A percentile compares a stretch with the other conserved stretches of the same genome.
Evolutionary conservation across 352 stramenopile species (phyloP).

Genomic region (Pythium aristosporum): DNA sequence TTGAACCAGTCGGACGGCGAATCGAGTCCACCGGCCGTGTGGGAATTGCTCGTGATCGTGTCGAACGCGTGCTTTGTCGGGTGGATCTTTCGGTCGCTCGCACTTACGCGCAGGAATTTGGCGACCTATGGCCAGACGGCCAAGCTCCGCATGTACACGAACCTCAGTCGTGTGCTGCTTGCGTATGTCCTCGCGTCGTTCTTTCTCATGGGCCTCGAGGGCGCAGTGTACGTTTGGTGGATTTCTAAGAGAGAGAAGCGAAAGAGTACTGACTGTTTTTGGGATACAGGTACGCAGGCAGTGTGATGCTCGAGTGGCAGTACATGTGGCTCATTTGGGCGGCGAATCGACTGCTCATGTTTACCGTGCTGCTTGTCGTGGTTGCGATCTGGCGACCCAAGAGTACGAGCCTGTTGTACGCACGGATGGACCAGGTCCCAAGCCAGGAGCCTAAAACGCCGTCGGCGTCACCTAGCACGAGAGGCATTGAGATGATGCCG

Average conservation of each 20-base stretch:
- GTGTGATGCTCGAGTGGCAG: conserved; percentile 61
- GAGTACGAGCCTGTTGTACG: conserved; percentile 62
- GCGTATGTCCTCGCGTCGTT: conserved; percentile 71
- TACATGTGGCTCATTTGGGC: conserved; percentile 82
- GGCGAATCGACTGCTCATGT: conserved; percentile 68
- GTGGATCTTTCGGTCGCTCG: conserved; percentile 84
- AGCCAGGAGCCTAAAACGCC: conserved; percentile 59
- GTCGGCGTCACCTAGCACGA: conserved; percentile 42
- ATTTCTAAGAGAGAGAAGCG: background rate
- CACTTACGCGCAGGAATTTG: conserved; percentile 80
- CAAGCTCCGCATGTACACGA: conserved; percentile 78
- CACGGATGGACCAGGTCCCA: conserved; percentile 79
- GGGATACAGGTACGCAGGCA: conserved; percentile 59
- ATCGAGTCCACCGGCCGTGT: conserved; percentile 57
- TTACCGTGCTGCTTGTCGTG: conserved; percentile 59
- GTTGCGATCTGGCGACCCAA: conserved; percentile 76
- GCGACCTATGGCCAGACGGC: conserved; percentile 73
- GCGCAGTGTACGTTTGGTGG: conserved; percentile 58
- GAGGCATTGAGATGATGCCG: conserved; percentile 55
- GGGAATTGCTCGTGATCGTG: conserved; percentile 73
- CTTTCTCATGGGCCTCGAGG: conserved; percentile 72
- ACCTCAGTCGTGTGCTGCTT: conserved; percentile 52
- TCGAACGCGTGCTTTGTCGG: conserved; percentile 82
- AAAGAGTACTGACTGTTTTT: background rate
- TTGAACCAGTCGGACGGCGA: conserved; percentile 76